phyloP scores from a whole-genome alignment of 805 yeast genomes.

The Spathaspora hagerdaliae region DNA sequence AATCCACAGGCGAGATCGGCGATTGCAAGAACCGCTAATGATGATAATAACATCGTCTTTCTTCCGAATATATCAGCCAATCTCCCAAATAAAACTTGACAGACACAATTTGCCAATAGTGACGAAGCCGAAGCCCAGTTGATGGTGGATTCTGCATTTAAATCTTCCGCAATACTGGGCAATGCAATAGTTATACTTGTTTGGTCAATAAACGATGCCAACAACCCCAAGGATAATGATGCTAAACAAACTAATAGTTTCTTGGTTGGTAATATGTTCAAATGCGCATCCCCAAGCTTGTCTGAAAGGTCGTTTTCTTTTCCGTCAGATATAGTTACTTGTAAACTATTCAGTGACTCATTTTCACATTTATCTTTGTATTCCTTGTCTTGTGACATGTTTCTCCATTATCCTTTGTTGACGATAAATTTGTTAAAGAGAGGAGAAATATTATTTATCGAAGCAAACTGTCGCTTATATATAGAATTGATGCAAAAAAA shows the following conservation, averaged over 20 bases:
- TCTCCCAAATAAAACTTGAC: conserved; percentile 52
- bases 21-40: conserved; percentile 35
- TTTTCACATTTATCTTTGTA: not conserved
- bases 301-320: conserved; percentile 11
- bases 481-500: not conserved
- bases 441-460: not conserved
- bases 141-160: conserved; percentile 44
- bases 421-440: too few species aligned
- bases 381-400: conserved; percentile 1
- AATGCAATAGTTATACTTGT: conserved; percentile 47
- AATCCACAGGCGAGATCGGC: conserved; percentile 51
- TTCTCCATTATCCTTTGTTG: too few species aligned
- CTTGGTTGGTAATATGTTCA: conserved; percentile 35
- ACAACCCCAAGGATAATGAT: conserved; percentile 35
- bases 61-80: conserved; percentile 54
- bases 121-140: conserved; percentile 60
- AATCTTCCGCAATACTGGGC: conserved; percentile 44
- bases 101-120: conserved; percentile 46
- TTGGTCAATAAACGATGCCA: conserved; percentile 47
- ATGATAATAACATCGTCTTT: conserved; percentile 38
- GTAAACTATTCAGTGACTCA: not conserved
- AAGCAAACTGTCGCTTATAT: not conserved
- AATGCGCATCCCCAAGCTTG: conserved; percentile 38
- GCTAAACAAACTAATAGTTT: conserved; percentile 34
- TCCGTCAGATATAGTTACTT: not conserved